phyloP scores from a whole-genome alignment of 2,329 filamentous ascomycete genomes.

The Ophiostoma himal-ulmi region DNA sequence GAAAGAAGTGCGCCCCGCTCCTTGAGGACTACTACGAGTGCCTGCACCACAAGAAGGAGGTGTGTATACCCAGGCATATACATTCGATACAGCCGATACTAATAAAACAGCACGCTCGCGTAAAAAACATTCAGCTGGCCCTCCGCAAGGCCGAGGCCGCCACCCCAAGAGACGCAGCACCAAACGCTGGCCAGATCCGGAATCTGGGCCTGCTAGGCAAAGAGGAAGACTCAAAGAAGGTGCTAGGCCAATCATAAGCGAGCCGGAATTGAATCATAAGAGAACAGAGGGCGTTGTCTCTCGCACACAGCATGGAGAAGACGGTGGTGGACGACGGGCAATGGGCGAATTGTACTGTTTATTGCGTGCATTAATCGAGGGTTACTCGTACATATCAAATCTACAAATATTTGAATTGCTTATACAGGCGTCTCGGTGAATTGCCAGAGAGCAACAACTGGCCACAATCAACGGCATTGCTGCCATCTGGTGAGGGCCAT shows the following conservation, averaged over 20 bases:
- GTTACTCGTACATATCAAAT: constrained; percentile 17
- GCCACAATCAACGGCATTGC: neutral
- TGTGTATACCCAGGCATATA: constrained; percentile 35
- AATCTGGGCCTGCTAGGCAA: constrained; percentile 78
- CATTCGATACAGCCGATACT: neutral
- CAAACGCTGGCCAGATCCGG: constrained; percentile 79
- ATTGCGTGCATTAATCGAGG: constrained; percentile 14
- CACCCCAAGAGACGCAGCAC: constrained; percentile 71
- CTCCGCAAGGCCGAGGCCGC: constrained; percentile 74
- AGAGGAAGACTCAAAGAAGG: constrained; percentile 69
- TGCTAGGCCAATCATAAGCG: constrained; percentile 36
- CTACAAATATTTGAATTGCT: neutral
- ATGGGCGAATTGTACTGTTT: constrained; percentile 17
- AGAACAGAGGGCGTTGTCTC: neutral
- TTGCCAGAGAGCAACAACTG: neutral
- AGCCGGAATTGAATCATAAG: neutral
- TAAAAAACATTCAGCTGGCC: constrained; percentile 71
- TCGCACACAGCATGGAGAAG: neutral
- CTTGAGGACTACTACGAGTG: constrained; percentile 99
- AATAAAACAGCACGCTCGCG: constrained; percentile 62
- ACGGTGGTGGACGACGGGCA: neutral
- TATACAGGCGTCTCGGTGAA: neutral
- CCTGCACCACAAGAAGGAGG: constrained; percentile 98
- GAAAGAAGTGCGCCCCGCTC: constrained; percentile 76
- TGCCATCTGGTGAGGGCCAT: neutral